Percentiles rank a stretch among this genome's conserved stretches.
phyloP scores from a whole-genome alignment of 2,329 filamentous ascomycete genomes.

The Bipolaris cookei region DNA sequence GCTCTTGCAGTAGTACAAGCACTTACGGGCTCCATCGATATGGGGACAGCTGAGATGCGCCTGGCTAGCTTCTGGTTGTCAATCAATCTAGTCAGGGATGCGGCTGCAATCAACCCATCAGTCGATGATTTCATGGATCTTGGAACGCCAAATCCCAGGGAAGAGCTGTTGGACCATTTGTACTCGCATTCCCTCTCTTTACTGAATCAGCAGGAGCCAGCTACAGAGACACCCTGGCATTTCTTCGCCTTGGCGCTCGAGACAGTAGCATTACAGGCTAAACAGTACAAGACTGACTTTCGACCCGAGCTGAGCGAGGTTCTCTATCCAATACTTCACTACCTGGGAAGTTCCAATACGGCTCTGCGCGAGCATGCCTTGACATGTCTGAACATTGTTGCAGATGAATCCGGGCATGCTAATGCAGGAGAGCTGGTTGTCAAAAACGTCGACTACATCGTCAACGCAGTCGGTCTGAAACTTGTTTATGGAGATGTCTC shows the following conservation, averaged over 20 bases:
- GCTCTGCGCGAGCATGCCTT: conserved; percentile 81
- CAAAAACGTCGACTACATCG: conserved; percentile 93
- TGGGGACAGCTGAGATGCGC: conserved; percentile 63
- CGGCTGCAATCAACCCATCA: conserved; percentile 59
- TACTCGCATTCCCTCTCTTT: conserved; percentile 71
- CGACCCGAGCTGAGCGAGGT: conserved; percentile 87
- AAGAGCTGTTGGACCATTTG: conserved; percentile 63
- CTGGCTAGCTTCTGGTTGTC: conserved; percentile 82
- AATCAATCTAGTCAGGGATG: conserved; percentile 71
- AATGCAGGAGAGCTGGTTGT: conserved; percentile 81
- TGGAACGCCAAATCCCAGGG: conserved; percentile 37
- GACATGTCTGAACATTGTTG: conserved; percentile 79
- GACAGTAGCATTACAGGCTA: conserved; percentile 76
- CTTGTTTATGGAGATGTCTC: conserved; percentile 92
- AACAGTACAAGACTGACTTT: conserved; percentile 70
- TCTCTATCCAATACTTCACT: conserved; percentile 88
- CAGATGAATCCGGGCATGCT: conserved; percentile 73
- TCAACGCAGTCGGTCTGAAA: conserved; percentile 87
- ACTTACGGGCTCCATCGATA: conserved; percentile 68
- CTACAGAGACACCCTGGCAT: conserved; percentile 67
- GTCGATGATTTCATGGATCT: conserved; percentile 72
- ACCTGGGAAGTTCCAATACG: conserved; percentile 74
- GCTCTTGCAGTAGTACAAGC: conserved; percentile 63
- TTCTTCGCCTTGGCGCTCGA: conserved; percentile 82
- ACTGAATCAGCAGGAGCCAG: conserved; percentile 55